Conservation (phyloP, 139 green algal genomes). For the Coccomyxa sp. region DNA sequence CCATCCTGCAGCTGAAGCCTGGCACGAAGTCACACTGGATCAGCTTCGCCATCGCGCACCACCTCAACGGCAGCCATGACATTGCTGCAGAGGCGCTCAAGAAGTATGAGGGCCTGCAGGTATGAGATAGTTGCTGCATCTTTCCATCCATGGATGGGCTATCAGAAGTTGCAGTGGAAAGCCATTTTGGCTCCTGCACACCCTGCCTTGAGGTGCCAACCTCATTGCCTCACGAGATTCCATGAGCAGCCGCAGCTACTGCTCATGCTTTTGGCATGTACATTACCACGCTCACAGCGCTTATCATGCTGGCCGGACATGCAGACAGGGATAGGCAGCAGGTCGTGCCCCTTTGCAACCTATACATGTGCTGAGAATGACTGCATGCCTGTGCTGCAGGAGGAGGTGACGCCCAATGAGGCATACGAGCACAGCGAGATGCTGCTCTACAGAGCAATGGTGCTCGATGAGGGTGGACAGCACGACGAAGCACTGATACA, state of each 20-base stretch:
- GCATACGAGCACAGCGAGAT: slow-evolving; percentile 96
- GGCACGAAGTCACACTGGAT: slow-evolving; percentile 90
- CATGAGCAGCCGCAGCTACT: no score
- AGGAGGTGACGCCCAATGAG: slow-evolving; percentile 43
- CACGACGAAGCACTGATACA: slow-evolving; percentile 55
- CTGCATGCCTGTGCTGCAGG: not conserved
- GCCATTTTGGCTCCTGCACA: no score
- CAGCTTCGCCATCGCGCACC: slow-evolving; percentile 84
- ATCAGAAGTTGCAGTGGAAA: no score
- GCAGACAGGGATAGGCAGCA: no score
- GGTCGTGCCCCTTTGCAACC: not conserved
- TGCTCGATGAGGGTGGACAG: slow-evolving; percentile 79
- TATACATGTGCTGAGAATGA: not conserved
- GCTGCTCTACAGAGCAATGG: slow-evolving; percentile 85
- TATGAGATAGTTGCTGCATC: no score
- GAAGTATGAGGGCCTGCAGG: slow-evolving; percentile 44
- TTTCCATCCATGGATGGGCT: no score
- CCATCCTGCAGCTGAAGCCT: slow-evolving; percentile 79
- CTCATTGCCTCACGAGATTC: no score
- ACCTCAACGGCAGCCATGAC: slow-evolving; percentile 77
- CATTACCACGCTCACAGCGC: no score
- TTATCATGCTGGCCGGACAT: no score
- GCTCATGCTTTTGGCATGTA: no score
- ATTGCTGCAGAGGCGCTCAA: slow-evolving; percentile 60
- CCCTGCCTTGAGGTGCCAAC: no score